These are phyloP conservation scores for Pterocarpus macrocarpus DNA, from an alignment of 306 rosid species.

Conservation along the genomic window DNA sequence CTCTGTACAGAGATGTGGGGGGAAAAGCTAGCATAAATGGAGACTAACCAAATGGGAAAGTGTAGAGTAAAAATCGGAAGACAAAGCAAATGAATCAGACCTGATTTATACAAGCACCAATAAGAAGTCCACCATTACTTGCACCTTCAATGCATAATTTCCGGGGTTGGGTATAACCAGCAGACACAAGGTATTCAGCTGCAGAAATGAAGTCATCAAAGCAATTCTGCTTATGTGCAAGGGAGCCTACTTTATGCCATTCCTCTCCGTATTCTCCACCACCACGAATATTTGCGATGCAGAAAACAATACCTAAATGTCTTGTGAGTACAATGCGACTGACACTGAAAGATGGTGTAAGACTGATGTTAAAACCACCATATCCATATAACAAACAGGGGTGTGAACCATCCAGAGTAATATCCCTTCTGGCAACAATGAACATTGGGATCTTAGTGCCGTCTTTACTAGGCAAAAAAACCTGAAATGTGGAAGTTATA, in stretches of 20 bases:
- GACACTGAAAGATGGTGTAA: conserved; percentile 81
- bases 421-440: conserved; percentile 73
- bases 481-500: conserved; percentile 61
- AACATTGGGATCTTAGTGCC: conserved; percentile 86
- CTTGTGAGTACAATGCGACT: conserved; percentile 78
- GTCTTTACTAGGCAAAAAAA: conserved; percentile 84
- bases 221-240: conserved; percentile 90
- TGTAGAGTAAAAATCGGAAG: conserved; percentile 10
- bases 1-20: conserved; percentile 61
- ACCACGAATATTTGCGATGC: conserved; percentile 95
- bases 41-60: conserved; percentile 26
- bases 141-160: conserved; percentile 96
- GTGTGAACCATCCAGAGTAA: conserved; percentile 88
- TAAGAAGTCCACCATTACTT: conserved; percentile 97
- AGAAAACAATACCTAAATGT: conserved; percentile 83
- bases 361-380: conserved; percentile 89
- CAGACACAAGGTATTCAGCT: conserved; percentile 85
- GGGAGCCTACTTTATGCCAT: conserved; percentile 99
- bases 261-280: conserved; percentile 99
- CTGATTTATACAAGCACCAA: conserved; percentile 97
- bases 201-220: conserved; percentile 94
- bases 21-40: conserved; percentile 20
- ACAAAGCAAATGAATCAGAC: conserved; percentile 50
- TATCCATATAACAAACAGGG: conserved; percentile 94
- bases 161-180: conserved; percentile 82